Conservation (phyloP, 148 eudicot genomes). For the Bassia scoparia region DNA sequence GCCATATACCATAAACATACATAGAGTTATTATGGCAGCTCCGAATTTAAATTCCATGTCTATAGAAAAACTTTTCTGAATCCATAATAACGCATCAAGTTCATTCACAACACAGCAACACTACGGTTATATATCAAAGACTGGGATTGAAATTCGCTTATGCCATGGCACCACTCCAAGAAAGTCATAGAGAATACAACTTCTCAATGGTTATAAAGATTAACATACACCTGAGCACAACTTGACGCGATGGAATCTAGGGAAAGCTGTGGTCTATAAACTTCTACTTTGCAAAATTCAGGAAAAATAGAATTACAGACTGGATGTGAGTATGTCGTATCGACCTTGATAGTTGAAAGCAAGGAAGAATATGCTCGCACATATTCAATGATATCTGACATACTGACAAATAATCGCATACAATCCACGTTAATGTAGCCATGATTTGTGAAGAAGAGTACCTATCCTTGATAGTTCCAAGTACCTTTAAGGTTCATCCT, state of each 20-base stretch:
- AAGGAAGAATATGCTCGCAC: neutral
- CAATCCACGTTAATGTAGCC: neutral
- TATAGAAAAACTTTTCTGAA: neutral
- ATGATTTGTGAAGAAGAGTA: conserved; percentile 5
- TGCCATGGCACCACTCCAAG: too few relatives aligned
- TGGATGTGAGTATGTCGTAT: neutral
- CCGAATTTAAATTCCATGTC: neutral
- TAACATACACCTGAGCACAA: too few relatives aligned
- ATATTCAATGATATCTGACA: neutral
- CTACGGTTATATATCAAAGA: too few relatives aligned
- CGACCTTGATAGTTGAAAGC: neutral
- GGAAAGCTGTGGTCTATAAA: neutral
- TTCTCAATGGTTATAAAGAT: too few relatives aligned
- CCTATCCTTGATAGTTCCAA: conserved; percentile 98
- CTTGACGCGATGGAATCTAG: too few relatives aligned
- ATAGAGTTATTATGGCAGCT: neutral
- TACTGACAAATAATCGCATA: neutral
- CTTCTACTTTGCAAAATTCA: too few relatives aligned
- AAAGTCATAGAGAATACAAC: too few relatives aligned
- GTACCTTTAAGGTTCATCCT: conserved; percentile 89
- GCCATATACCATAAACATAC: too few relatives aligned
- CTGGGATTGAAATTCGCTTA: too few relatives aligned
- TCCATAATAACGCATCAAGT: neutral
- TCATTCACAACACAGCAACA: neutral
- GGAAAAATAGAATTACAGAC: neutral